phyloP scores from a whole-genome alignment of 257 asterid genomes.

The Plantago major region DNA sequence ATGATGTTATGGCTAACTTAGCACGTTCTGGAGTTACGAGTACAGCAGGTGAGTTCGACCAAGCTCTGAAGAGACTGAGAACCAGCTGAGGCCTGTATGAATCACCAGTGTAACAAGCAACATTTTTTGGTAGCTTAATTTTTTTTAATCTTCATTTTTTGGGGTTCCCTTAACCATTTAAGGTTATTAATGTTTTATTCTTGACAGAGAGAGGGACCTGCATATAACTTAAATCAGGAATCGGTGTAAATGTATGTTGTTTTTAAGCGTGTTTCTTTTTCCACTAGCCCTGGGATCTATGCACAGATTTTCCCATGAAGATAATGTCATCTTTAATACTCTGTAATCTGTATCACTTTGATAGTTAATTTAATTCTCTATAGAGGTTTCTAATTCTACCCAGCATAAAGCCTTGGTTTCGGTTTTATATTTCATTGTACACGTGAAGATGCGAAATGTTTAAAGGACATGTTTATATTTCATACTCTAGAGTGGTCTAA shows the following conservation, averaged over 20 bases:
- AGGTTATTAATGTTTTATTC: constrained; percentile 19
- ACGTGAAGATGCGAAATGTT: too few relatives aligned
- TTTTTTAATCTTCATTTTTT: constrained; percentile 23
- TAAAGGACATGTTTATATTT: too few relatives aligned
- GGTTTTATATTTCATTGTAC: not conserved
- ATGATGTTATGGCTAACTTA: constrained; percentile 27
- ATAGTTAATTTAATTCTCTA: constrained; percentile 14
- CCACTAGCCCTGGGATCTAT: constrained; percentile 28
- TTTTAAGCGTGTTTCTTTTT: constrained; percentile 13
- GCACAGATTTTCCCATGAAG: constrained; percentile 38
- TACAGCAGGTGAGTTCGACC: constrained; percentile 47
- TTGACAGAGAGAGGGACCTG: constrained; percentile 26
- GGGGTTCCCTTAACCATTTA: constrained; percentile 21
- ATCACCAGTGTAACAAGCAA: constrained; percentile 31
- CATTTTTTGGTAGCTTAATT: constrained; percentile 44
- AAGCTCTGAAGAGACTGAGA: constrained; percentile 59
- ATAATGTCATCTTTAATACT: constrained; percentile 13
- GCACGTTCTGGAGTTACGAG: constrained; percentile 36
- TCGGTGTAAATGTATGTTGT: constrained; percentile 55
- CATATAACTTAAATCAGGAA: constrained; percentile 32
- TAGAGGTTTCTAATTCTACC: constrained; percentile 32
- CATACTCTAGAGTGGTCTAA: too few relatives aligned
- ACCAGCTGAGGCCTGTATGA: constrained; percentile 45
- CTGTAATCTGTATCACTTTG: constrained; percentile 12
- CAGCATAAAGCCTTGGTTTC: constrained; percentile 32